Base-by-base conservation (phyloP, 2,329 filamentous ascomycete species). In the Kalmusia sp. region DNA sequence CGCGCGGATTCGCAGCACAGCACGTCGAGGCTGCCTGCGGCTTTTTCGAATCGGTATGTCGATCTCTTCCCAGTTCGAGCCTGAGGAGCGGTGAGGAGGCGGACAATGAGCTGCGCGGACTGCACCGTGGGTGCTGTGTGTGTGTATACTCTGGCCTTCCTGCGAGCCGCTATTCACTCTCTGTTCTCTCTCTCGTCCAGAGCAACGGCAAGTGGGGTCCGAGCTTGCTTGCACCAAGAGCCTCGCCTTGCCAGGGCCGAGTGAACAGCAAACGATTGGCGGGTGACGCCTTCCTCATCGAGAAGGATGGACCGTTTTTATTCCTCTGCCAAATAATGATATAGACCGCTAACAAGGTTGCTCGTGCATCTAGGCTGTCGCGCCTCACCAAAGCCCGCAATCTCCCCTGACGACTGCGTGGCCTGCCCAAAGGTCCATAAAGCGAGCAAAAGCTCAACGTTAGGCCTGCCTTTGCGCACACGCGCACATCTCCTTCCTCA, bases 291-390 rank as follows among this genome's bases (percentile, higher is more conserved):
- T 58, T 57, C 54, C 56, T 52, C 56, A 49, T 51, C 58, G 55
- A 54, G 52, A 56, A 58, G 59, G 61, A 52, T 59, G 53, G 46
- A 25, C 39, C 33, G 51, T 54, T 49, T 40, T 33, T 51, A 51
- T 53, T 48, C 51, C 41, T 56, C 64, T 67, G 54, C 67, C 64
- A 58, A 55, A 58, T 57, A 58, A 52, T 49, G 43, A 47, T 50
- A 53, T 49, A 46, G 45, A 39, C 15, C 44, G 44, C 45, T 51
- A 39, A 46, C 33, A 33, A 12, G 11, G 14, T 17, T 31, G 14
- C 19, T 31, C 40, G 3, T 11, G 17, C n/a, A 22, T 30, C n/a
- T 30, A 43, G 39, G 25, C 38, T 43, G 39, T 17, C 39, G 25
- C 11, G n/a, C n/a, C 34, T 17, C 45, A 27, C 30, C 43, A 47